Base-by-base conservation (phyloP, 805 yeast genomes). In the Millerozyma miso region DNA sequence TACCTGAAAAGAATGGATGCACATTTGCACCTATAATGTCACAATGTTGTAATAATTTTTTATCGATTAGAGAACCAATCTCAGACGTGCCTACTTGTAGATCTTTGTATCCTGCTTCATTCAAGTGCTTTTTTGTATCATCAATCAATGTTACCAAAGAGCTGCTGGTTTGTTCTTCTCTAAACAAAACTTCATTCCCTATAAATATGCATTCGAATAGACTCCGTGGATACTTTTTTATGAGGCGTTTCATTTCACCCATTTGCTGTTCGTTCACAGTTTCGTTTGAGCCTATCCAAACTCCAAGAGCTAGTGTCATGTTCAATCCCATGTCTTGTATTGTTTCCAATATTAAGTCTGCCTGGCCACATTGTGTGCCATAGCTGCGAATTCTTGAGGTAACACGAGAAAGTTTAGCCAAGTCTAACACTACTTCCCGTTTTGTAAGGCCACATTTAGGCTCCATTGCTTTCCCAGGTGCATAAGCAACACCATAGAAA, bases 1-100 rank as follows among this genome's bases (percentile, higher is more conserved):
- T 73, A 0, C 89, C 89, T 1, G 80, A 76, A 56, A 82, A 80
- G 46, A 83, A 83, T 2, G 89, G 88, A 59, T 81, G 85, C 3
- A 80, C 64, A 52, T 81, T 82, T 6, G 81, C 78, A 0, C 87
- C 88, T 26, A 79, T 56, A 8, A 81, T 59, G 51, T 83, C 88
- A 49, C 79, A 73, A 1, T 55, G 62, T 31, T 58, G 51, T 23
- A 77, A 52, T 20, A 80, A 50, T 3, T 62, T 63, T 3, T 55
- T 46, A 20, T 65, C 67, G 33, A 79, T 60, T 32, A 63, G 60
- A 1, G 79, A 69, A 0, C 83, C 84, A 32, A 78, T 57, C 37
- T 83, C 88, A 0, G 83, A 69, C 0, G 85, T 79, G 1, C 88
- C 88, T 3, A 83, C 77, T 1, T 80, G 79, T 12, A 82, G 51